Percentiles rank a stretch among this genome's conserved stretches.
Evolutionary conservation across 768 basidiomycete genomes (phyloP).

Genomic region (Naganishia onofrii): DNA sequence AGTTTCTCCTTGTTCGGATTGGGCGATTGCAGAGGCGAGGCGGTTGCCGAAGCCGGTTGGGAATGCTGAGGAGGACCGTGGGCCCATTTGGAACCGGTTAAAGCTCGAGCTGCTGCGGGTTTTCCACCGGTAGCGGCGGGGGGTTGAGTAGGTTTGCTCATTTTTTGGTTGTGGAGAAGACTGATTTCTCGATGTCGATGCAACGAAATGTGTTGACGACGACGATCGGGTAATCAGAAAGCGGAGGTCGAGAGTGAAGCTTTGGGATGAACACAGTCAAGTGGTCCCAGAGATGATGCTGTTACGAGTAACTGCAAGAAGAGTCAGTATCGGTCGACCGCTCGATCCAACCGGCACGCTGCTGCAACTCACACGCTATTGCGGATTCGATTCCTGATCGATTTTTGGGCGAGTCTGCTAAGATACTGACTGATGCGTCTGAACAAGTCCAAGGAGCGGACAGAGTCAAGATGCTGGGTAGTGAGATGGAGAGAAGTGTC

Average conservation of each 20-base stretch:
- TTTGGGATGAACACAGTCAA: conserved; percentile 20
- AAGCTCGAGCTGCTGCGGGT: conserved; percentile 48
- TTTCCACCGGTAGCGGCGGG: conserved; percentile 68
- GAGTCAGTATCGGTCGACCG: background rate
- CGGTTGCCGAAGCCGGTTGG: conserved; percentile 74
- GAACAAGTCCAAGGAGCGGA: background rate
- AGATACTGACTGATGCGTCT: background rate
- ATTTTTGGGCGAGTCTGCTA: conserved; percentile 1
- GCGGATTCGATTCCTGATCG: conserved; percentile 19
- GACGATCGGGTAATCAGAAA: conserved; percentile 15
- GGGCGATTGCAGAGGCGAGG: conserved; percentile 60
- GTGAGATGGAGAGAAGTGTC: background rate
- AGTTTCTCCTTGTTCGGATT: conserved; percentile 54
- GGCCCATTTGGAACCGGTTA: conserved; percentile 72
- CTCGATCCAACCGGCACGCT: background rate
- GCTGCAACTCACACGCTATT: conserved; percentile 6
- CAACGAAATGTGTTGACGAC: conserved; percentile 21
- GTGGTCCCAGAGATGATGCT: conserved; percentile 21
- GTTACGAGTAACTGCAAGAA: background rate
- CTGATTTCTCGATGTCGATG: conserved; percentile 20
- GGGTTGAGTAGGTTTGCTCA: conserved; percentile 86
- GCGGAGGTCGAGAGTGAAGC: background rate
- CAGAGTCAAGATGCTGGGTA: background rate
- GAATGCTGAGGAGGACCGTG: conserved; percentile 72
- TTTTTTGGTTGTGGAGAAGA: conserved; percentile 52